Conservation (phyloP, 2,329 filamentous ascomycete species). For the Beauveria rudraprayagi region DNA sequence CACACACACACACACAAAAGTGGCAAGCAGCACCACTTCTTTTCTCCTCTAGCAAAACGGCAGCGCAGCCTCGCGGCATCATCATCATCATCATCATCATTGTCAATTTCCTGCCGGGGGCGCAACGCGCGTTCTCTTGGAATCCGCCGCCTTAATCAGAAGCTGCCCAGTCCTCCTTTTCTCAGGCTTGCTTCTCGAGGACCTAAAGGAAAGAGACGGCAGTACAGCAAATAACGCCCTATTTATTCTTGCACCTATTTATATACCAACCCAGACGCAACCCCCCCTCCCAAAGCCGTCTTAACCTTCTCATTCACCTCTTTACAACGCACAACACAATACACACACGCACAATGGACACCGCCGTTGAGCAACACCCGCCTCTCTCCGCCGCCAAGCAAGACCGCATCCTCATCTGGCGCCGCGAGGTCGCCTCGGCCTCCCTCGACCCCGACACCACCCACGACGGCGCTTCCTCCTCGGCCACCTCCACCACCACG, state of each 20-base stretch:
- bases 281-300: no score
- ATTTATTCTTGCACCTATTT: neutral
- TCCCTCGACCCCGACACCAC: conserved; percentile 24
- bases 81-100: no score
- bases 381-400: conserved; percentile 22
- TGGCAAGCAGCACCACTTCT: neutral
- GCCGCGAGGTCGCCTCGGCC: conserved; percentile 43
- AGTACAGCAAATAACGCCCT: no score
- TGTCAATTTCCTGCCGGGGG: no score
- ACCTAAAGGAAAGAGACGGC: no score
- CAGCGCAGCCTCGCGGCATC: no score
- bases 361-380: conserved; percentile 6
- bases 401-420: conserved; percentile 42
- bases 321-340: neutral
- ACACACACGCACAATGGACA: neutral
- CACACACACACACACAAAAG: neutral
- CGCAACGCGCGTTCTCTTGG: no score
- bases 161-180: no score
- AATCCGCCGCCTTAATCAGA: no score
- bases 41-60: no score
- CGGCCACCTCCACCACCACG: conserved; percentile 22
- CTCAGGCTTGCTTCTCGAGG: no score
- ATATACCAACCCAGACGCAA: neutral
- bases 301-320: neutral
- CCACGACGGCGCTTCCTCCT: conserved; percentile 18